phyloP scores from a whole-genome alignment of 2,329 filamentous ascomycete species.

The Monosporascus sp. region DNA sequence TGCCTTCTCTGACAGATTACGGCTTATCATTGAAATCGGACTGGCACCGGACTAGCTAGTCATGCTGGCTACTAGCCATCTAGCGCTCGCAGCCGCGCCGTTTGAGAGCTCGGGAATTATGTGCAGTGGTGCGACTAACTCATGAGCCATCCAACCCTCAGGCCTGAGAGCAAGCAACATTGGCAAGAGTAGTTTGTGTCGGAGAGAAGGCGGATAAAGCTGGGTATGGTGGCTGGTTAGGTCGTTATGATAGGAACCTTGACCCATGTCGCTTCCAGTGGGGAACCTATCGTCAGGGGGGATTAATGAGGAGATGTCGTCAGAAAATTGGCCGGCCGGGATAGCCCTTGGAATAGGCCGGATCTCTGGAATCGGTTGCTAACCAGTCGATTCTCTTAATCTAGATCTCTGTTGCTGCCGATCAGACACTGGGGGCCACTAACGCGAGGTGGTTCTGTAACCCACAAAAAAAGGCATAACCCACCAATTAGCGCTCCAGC shows the following conservation, averaged over 20 bases:
- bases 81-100: too few relatives aligned
- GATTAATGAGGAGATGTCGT: slow-evolving; percentile 28
- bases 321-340: slow-evolving; percentile 20
- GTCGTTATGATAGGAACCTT: slow-evolving; percentile 29
- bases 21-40: too few relatives aligned
- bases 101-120: too few relatives aligned
- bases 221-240: slow-evolving; percentile 1
- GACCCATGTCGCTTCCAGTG: slow-evolving; percentile 35
- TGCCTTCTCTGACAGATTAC: too few relatives aligned
- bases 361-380: slow-evolving; percentile 8
- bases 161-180: neutral
- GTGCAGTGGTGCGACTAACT: too few relatives aligned
- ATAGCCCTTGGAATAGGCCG: slow-evolving; percentile 1
- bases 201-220: slow-evolving; percentile 16
- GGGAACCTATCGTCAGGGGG: slow-evolving; percentile 12
- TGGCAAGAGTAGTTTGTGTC: slow-evolving; percentile 7
- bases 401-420: neutral
- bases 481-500: too few relatives aligned
- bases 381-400: neutral
- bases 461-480: too few relatives aligned
- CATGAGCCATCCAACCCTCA: neutral
- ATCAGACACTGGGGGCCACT: neutral
- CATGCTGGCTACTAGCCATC: too few relatives aligned
- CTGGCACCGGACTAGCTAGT: too few relatives aligned
- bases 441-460: too few relatives aligned